Percentiles rank a stretch among this genome's conserved stretches.
phyloP scores from a whole-genome alignment of 2,329 filamentous ascomycete genomes.

The Colletotrichum lupini region DNA sequence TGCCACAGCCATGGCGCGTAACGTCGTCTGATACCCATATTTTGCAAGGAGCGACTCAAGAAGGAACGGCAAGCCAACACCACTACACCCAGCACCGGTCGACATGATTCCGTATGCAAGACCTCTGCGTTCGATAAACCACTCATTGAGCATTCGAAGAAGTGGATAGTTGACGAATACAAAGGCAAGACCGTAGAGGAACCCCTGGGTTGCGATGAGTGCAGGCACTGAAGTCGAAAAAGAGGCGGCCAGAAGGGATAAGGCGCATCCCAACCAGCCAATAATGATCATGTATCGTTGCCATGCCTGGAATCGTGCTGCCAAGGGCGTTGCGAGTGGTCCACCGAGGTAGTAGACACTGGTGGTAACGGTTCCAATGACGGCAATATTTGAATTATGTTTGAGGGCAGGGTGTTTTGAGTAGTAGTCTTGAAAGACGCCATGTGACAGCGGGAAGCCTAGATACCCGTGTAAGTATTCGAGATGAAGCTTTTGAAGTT shows the following conservation, averaged over 20 bases:
- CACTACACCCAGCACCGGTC: conserved; percentile 58
- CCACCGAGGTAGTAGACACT: conserved; percentile 41
- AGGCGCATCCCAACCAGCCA: conserved; percentile 8
- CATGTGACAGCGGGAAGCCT: conserved; percentile 42
- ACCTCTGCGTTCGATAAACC: conserved; percentile 58
- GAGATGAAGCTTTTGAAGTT: rapidly evolving
- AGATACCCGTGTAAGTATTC: background rate
- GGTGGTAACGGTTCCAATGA: conserved; percentile 41
- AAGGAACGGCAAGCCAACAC: conserved; percentile 59
- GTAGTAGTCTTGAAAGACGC: conserved; percentile 46
- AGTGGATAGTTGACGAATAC: conserved; percentile 52
- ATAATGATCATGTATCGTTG: conserved; percentile 24
- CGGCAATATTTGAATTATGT: conserved; percentile 38
- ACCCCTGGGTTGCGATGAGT: conserved; percentile 42
- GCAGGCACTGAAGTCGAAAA: conserved; percentile 38
- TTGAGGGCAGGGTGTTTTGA: conserved; percentile 39
- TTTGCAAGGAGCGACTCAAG: conserved; percentile 51
- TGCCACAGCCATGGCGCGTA: conserved; percentile 52
- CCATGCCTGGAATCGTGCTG: conserved; percentile 37
- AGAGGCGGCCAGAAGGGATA: conserved; percentile 27
- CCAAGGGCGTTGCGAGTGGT: conserved; percentile 38
- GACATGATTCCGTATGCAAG: conserved; percentile 62
- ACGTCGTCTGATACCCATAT: conserved; percentile 53
- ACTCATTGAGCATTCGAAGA: conserved; percentile 55
- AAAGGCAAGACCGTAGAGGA: conserved; percentile 46